Conservation (phyloP, 2,329 filamentous ascomycete species). For the Cladobotryum mycophilum region DNA sequence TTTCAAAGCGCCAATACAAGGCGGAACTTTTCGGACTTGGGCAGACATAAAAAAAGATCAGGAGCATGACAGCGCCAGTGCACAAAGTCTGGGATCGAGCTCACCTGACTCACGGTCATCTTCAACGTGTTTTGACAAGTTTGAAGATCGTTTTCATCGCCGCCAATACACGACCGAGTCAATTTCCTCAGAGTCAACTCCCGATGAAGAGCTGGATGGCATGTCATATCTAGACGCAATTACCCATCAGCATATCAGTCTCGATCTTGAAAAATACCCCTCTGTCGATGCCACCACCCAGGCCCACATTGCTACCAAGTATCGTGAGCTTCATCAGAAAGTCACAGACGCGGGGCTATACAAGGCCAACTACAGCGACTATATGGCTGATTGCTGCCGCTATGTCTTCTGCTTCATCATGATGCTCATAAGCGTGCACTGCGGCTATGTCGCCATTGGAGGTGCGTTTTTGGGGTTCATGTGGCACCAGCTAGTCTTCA, state of each 20-base stretch:
- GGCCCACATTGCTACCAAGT: conserved; percentile 45
- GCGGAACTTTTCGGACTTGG: conserved; percentile 62
- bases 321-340: conserved; percentile 48
- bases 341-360: conserved; percentile 52
- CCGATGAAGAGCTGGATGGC: conserved; percentile 43
- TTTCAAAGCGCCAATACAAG: conserved; percentile 87
- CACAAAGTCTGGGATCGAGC: conserved; percentile 31
- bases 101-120: conserved; percentile 47
- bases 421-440: conserved; percentile 40
- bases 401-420: conserved; percentile 44
- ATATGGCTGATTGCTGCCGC: conserved; percentile 51
- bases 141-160: conserved; percentile 22
- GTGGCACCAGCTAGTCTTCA: conserved; percentile 63
- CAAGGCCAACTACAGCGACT: conserved; percentile 51
- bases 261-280: conserved; percentile 72
- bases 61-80: conserved; percentile 13
- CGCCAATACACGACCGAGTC: conserved; percentile 40
- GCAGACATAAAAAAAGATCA: conserved; percentile 33
- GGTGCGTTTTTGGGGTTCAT: conserved; percentile 44
- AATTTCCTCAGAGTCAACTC: conserved; percentile 52
- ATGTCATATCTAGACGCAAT: conserved; percentile 65
- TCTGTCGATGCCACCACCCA: conserved; percentile 48
- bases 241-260: conserved; percentile 62
- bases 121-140: conserved; percentile 44
- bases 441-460: conserved; percentile 51